phyloP scores from a whole-genome alignment of 805 yeast genomes.

The Sungouiozyma ichnusensis region DNA sequence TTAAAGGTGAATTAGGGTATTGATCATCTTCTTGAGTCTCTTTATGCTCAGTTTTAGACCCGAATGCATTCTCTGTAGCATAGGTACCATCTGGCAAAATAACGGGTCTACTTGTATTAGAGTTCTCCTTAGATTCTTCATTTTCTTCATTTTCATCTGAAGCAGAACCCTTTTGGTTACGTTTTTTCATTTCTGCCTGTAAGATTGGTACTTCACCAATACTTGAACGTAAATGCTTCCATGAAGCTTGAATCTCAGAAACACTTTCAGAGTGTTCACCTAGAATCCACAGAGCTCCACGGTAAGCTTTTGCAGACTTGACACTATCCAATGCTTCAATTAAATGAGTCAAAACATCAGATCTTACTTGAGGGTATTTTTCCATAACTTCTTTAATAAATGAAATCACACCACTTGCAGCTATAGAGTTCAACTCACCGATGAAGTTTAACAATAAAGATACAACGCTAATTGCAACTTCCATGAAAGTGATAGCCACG shows the following conservation, averaged over 20 bases:
- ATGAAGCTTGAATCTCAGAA: constrained; percentile 62
- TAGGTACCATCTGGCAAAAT: constrained; percentile 98
- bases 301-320: constrained; percentile 80
- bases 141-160: constrained; percentile 22
- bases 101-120: constrained; percentile 52
- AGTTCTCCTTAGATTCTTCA: constrained; percentile 13
- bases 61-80: constrained; percentile 80
- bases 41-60: constrained; percentile 81
- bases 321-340: constrained; percentile 51
- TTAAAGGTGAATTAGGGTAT: constrained; percentile 58
- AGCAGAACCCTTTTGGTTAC: constrained; percentile 29
- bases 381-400: constrained; percentile 93
- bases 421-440: constrained; percentile 69
- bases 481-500: constrained; percentile 78
- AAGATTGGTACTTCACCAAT: constrained; percentile 89
- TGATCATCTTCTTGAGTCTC: constrained; percentile 49
- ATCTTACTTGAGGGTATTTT: constrained; percentile 72
- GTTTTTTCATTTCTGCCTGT: constrained; percentile 51
- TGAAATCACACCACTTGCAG: constrained; percentile 83
- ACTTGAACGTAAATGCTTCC: constrained; percentile 75
- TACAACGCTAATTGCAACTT: constrained; percentile 85
- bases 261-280: constrained; percentile 83
- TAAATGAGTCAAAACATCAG: constrained; percentile 52
- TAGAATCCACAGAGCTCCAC: constrained; percentile 91
- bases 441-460: constrained; percentile 79